phyloP scores from a whole-genome alignment of 1,139 yeast species.

The Yamadazyma blattariae region DNA sequence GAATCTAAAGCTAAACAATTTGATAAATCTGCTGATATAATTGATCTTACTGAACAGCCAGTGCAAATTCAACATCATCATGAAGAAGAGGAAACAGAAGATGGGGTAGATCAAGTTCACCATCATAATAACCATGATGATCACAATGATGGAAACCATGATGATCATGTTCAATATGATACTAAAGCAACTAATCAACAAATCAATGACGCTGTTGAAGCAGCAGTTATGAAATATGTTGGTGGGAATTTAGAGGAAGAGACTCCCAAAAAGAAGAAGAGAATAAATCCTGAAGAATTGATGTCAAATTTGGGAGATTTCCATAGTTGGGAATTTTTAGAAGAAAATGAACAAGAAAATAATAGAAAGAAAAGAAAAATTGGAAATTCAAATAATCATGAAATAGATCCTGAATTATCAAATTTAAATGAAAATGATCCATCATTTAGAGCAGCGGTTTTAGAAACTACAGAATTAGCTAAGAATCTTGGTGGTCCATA shows the following conservation, averaged over 20 bases:
- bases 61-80: background rate
- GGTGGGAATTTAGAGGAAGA: slow-evolving; percentile 52
- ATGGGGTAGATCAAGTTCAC: slow-evolving; percentile 7
- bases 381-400: slow-evolving; percentile 9
- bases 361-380: slow-evolving; percentile 15
- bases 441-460: slow-evolving; percentile 63
- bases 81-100: slow-evolving; percentile 8
- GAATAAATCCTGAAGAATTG: slow-evolving; percentile 26
- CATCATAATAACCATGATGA: too few species aligned
- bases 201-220: slow-evolving; percentile 57
- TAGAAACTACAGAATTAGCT: slow-evolving; percentile 63
- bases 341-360: slow-evolving; percentile 16
- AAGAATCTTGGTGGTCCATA: slow-evolving; percentile 23
- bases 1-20: slow-evolving; percentile 7
- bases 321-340: slow-evolving; percentile 53
- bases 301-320: slow-evolving; percentile 39
- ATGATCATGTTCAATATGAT: slow-evolving; percentile 16
- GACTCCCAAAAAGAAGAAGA: slow-evolving; percentile 12
- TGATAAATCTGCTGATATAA: slow-evolving; percentile 8
- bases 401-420: slow-evolving; percentile 63
- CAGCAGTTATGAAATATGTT: slow-evolving; percentile 72
- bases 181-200: slow-evolving; percentile 36
- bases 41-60: slow-evolving; percentile 3
- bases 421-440: slow-evolving; percentile 53
- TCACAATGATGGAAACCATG: background rate